A percentile compares a stretch with the other conserved stretches of the same genome.
phyloP scores from a whole-genome alignment of 75 land plant genomes.

The Selaginella moellendorffii region DNA sequence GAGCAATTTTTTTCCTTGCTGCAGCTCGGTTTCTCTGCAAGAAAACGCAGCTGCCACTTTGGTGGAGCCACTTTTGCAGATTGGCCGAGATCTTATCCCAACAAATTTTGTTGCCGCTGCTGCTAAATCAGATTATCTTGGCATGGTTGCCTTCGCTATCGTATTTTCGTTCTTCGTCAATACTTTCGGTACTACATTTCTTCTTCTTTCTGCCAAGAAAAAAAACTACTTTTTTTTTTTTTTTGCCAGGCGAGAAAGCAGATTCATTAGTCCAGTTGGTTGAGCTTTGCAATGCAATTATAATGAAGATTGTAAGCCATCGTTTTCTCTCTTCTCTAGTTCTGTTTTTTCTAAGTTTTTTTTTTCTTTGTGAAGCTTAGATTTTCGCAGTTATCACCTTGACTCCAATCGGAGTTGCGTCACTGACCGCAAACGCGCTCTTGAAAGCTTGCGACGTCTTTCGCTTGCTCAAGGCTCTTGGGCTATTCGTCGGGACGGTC shows the following conservation, averaged over 20 bases:
- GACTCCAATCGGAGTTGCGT: conserved; percentile 30
- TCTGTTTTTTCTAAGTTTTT: background rate
- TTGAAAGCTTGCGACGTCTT: conserved; percentile 21
- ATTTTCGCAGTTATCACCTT: conserved; percentile 17
- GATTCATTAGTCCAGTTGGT: conserved; percentile 12
- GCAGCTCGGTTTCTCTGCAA: background rate
- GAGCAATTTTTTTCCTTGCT: no score
- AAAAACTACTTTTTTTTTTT: background rate
- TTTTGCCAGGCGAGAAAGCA: conserved; percentile 19
- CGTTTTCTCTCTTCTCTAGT: background rate
- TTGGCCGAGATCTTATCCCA: conserved; percentile 26
- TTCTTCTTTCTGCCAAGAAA: background rate
- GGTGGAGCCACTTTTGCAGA: conserved; percentile 23
- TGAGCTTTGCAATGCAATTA: conserved; percentile 19
- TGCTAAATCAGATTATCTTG: conserved; percentile 21
- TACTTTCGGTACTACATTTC: conserved; percentile 15
- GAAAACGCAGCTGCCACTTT: background rate
- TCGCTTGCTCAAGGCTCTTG: conserved; percentile 16
- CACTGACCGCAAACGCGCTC: conserved; percentile 23
- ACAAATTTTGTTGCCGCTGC: conserved; percentile 28
- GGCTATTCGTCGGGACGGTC: conserved; percentile 21
- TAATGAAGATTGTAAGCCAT: conserved; percentile 21
- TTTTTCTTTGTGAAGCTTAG: conserved; percentile 6
- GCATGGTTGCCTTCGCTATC: conserved; percentile 21
- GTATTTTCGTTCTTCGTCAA: conserved; percentile 17